Percentiles rank a stretch among this genome's conserved stretches.
Conservation (phyloP, 2,329 filamentous ascomycete species). For the Pseudopyricularia cyperi region DNA sequence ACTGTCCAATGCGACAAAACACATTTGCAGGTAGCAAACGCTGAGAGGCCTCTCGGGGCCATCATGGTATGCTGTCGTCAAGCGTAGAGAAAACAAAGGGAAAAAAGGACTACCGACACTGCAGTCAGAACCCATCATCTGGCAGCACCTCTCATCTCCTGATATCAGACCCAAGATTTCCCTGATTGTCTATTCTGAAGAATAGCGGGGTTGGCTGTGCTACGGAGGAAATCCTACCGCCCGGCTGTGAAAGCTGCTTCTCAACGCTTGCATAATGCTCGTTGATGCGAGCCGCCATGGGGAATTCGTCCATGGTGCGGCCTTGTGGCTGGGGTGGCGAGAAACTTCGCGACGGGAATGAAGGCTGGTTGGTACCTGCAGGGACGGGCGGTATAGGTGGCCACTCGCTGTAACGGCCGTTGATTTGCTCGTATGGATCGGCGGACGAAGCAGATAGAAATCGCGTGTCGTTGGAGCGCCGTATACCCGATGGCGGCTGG, state of each 20-base stretch:
- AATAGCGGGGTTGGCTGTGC: background rate
- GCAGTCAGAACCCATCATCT: no score
- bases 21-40: no score
- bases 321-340: background rate
- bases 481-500: background rate
- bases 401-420: background rate
- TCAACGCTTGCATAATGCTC: background rate
- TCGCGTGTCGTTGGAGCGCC: background rate
- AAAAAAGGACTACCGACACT: no score
- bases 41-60: no score
- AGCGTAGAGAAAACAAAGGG: no score
- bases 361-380: background rate
- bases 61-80: no score
- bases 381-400: background rate
- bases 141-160: background rate
- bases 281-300: background rate
- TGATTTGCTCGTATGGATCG: background rate
- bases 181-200: background rate
- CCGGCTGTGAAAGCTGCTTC: background rate
- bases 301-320: background rate
- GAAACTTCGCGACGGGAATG: no score
- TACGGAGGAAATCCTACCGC: background rate
- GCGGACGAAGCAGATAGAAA: background rate
- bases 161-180: background rate
- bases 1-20: no score